Evolutionary conservation across 106 monocot genomes (phyloP), one percentile per base, ranked within the genome.

Genomic region (Vanilla planifolia): DNA sequence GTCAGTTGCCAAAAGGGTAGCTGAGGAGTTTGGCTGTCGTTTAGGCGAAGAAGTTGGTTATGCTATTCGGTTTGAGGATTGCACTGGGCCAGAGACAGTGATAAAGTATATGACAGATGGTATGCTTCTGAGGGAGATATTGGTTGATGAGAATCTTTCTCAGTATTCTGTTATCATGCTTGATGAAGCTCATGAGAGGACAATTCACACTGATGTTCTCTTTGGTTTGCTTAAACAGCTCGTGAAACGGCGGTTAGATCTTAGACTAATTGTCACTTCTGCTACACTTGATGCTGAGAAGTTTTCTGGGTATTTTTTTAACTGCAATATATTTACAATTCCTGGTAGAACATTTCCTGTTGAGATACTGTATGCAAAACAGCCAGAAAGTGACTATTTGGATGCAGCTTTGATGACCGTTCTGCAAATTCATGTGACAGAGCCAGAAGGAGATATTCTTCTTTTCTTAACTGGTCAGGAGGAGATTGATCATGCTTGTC

Each of bases 51-150:
- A 93, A 68, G 93, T 93, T 17, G 93, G 93, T 58, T 93, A 93
- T 75, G 93, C 93, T 24, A 89, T 93, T 73, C 63, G 93, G 27
- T 93, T 93, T 79, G 93, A 93, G 74, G 93, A 93, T 47, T 93
- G 93, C 66, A 93, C 93, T 10, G 82, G 89, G 8, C 89, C 93
- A 5, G 93, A 93, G 32, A 93, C 93, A 11, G 89, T 93, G 33
- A 93, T 93, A 14, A 93, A 93, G 62, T 93, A 93, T 48, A 89
- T 93, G 93, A 93, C 89, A 29, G 93, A 93, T 80, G 93, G 93
- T 67, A 93, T 93, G 93, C 81, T 93, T 62, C 70, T 93, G 15
- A 79, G 79, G 53, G 89, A 93, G 58, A 85, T 93, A 62, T 70
- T 93, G 66, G 75, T 93, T 25, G 93, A 93, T 71, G 93, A 93